A percentile compares a stretch with the other conserved stretches of the same genome.
These are phyloP conservation scores for Kodamaea sagamina DNA, from an alignment of 805 yeast genomes.

Conservation along the genomic window DNA sequence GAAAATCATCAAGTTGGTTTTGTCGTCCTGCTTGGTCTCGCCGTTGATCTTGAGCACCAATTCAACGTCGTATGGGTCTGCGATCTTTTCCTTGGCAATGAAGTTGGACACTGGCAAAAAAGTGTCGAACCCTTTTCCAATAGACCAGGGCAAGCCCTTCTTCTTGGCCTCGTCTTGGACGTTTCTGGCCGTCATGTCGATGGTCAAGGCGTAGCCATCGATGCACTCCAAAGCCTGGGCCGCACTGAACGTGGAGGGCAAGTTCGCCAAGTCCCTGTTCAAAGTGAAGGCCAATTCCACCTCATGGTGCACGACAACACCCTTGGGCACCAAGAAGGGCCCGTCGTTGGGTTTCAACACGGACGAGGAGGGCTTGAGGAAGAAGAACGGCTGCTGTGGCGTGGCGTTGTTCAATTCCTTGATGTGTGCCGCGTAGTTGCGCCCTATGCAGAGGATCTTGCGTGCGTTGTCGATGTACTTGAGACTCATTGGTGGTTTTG, in stretches of 20 bases:
- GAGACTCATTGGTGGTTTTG: slow-evolving; percentile 21
- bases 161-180: slow-evolving; percentile 93
- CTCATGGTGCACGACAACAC: slow-evolving; percentile 84
- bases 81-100: slow-evolving; percentile 64
- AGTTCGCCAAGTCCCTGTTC: slow-evolving; percentile 61
- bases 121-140: slow-evolving; percentile 96
- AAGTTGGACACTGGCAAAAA: slow-evolving; percentile 83
- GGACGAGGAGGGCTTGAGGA: slow-evolving; percentile 84
- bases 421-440: slow-evolving; percentile 96
- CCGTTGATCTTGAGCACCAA: slow-evolving; percentile 72
- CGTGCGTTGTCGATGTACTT: slow-evolving; percentile 61
- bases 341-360: slow-evolving; percentile 62
- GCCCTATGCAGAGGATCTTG: slow-evolving; percentile 91
- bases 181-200: slow-evolving; percentile 94
- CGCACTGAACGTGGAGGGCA: slow-evolving; percentile 58
- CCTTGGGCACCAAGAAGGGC: slow-evolving; percentile 80
- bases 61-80: slow-evolving; percentile 72
- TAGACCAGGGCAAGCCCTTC: slow-evolving; percentile 95
- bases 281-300: slow-evolving; percentile 85
- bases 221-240: slow-evolving; percentile 75
- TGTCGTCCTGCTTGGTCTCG: slow-evolving; percentile 66
- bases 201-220: slow-evolving; percentile 84
- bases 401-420: slow-evolving; percentile 79
- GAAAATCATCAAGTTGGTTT: slow-evolving; percentile 82
- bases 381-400: slow-evolving; percentile 89